Conservation (phyloP, 345 rosid species). For the Camelina laxa region DNA sequence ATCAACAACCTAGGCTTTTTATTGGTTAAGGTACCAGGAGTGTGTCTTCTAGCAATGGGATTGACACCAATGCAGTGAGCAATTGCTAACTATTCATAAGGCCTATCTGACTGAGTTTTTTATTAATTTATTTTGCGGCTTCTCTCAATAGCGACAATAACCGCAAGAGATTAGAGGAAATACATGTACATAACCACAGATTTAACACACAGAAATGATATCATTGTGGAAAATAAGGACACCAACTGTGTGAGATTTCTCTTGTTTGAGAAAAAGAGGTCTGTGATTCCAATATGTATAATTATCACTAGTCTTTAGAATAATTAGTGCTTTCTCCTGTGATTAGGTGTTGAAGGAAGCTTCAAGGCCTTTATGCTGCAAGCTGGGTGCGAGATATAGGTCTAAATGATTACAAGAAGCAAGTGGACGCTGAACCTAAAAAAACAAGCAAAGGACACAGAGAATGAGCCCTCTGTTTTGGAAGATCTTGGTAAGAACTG, state of each 20-base stretch:
- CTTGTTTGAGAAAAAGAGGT: no score
- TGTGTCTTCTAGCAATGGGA: conserved; percentile 88
- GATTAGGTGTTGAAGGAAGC: conserved; percentile 84
- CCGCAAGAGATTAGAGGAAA: no score
- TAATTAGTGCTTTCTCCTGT: not conserved
- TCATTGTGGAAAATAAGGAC: no score
- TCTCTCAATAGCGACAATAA: no score
- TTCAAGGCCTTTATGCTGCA: conserved; percentile 83
- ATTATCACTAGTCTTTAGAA: no score
- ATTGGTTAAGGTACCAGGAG: conserved; percentile 90
- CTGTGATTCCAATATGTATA: no score
- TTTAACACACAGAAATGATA: no score
- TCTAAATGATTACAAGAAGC: conserved; percentile 77
- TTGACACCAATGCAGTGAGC: conserved; percentile 79
- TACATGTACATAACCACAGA: no score
- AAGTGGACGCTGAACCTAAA: not conserved
- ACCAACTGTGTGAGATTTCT: no score
- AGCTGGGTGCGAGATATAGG: conserved; percentile 95
- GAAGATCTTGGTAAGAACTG: conserved; percentile 81
- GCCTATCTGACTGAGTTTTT: no score
- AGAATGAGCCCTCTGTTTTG: conserved; percentile 66
- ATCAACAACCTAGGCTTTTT: conserved; percentile 81
- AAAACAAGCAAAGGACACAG: conserved; percentile 36
- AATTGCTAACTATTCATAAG: conserved; percentile 25
- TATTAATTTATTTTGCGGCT: no score